These are phyloP conservation scores for Phialophora macrospora DNA, from an alignment of 2,329 filamentous ascomycete genomes.

Conservation along the genomic window DNA sequence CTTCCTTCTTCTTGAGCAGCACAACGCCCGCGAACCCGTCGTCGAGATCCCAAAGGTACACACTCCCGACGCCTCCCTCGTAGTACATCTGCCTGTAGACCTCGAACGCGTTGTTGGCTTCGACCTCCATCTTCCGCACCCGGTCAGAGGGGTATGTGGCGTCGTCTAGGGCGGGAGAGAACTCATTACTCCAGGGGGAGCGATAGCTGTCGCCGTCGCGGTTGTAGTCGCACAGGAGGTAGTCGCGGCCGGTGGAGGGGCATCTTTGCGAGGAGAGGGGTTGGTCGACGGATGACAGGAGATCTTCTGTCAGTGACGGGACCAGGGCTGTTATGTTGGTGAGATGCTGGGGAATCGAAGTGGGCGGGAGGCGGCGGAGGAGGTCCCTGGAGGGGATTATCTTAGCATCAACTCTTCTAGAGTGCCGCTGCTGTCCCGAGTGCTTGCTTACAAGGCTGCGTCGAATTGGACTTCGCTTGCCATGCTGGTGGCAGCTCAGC, in stretches of 20 bases:
- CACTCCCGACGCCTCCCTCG: slow-evolving; percentile 86
- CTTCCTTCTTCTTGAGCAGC: slow-evolving; percentile 84
- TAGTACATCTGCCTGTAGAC: slow-evolving; percentile 92
- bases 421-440: neutral
- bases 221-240: slow-evolving; percentile 99
- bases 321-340: slow-evolving; percentile 85
- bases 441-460: slow-evolving; percentile 54
- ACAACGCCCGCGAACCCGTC: slow-evolving; percentile 98
- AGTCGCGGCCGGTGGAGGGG: slow-evolving; percentile 87
- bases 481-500: slow-evolving; percentile 21
- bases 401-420: neutral
- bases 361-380: slow-evolving; percentile 94
- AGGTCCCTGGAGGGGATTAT: slow-evolving; percentile 71
- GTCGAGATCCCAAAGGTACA: slow-evolving; percentile 98
- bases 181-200: slow-evolving; percentile 98
- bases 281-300: slow-evolving; percentile 96
- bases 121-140: slow-evolving; percentile 90
- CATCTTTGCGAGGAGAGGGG: slow-evolving; percentile 86
- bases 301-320: slow-evolving; percentile 92
- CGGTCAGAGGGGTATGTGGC: slow-evolving; percentile 87
- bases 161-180: slow-evolving; percentile 88
- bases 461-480: slow-evolving; percentile 54
- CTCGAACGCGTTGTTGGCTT: slow-evolving; percentile 94
- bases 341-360: slow-evolving; percentile 86
- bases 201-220: slow-evolving; percentile 97